phyloP scores from a whole-genome alignment of 2,329 filamentous ascomycete species.

The Penicillium freii region DNA sequence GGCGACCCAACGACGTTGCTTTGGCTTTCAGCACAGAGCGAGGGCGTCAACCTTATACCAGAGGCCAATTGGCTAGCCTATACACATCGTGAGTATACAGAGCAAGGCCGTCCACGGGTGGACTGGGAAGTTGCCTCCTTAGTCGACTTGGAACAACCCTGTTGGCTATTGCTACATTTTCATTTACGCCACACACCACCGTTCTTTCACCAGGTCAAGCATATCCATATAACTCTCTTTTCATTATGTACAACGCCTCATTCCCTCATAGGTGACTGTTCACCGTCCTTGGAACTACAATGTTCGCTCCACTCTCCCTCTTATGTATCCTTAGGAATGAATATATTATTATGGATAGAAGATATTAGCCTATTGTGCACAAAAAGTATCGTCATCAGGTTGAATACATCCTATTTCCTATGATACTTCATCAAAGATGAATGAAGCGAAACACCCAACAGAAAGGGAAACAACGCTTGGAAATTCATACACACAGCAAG shows the following conservation, averaged over 20 bases:
- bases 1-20: constrained; percentile 43
- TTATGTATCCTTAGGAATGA: constrained; percentile 14
- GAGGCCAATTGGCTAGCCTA: constrained; percentile 26
- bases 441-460: background rate
- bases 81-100: constrained; percentile 17
- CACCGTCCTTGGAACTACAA: background rate
- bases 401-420: background rate
- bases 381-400: background rate
- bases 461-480: background rate
- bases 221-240: background rate
- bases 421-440: background rate
- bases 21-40: constrained; percentile 36
- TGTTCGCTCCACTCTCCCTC: background rate
- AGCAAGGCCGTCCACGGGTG: background rate
- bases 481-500: background rate
- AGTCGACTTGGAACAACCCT: background rate
- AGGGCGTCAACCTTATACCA: constrained; percentile 28
- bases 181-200: background rate
- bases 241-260: background rate
- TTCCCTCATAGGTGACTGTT: background rate
- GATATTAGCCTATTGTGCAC: background rate
- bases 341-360: background rate
- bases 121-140: background rate
- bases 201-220: background rate
- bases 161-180: background rate